Base-by-base conservation (phyloP, 2,329 filamentous ascomycete genomes). In the Curvularia lunata region DNA sequence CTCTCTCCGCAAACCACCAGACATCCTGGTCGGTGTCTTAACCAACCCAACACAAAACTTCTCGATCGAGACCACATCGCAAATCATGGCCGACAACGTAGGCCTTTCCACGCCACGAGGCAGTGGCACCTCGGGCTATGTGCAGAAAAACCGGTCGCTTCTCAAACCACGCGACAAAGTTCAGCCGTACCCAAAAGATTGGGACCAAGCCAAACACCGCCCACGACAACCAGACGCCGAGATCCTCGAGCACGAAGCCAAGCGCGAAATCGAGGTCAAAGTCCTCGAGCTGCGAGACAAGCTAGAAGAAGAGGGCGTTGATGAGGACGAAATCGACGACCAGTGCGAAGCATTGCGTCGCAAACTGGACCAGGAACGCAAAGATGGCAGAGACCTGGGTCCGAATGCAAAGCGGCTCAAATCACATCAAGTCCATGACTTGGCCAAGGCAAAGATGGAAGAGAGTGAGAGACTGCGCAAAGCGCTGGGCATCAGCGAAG, bases 61-160 rank as follows among this genome's bases (percentile, higher is more conserved):
- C 9, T 41, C 23, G 5, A 37, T 5, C 16, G 23, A 13, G 38
- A 40, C 37, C n/a, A 40, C 10, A 37, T 32, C 48, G 12, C 28
- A 52, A 41, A 65, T 32, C 68, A 98, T 98, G 95, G 95, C 93
- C 59, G 92, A 95, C 66, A 99, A 99, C 81, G 95, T 99, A 73
- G 96, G 95, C 56, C 91, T 99, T 70, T 88, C 90, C 56, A 99
- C 95, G 4, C 95, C 95, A 3, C 89, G 95, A 72, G 95, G 95
- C 67, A 96, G 91, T 75, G 95, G 95, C 47, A 99, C 95, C 56
- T 98, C 94, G 1, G 95, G 95, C 75, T 98, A 98, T 77, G 94
- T 99, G 55, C 94, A 98, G 80, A 91, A 92, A 78, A 99, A 98
- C 81, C 87, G 92, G 34, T 95, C 95, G 18, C 88, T 94, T 74